A percentile compares a stretch with the other conserved stretches of the same genome.
Evolutionary conservation across 164 flowering plant genomes (phyloP).

Genomic region (Aristolochia californica): DNA sequence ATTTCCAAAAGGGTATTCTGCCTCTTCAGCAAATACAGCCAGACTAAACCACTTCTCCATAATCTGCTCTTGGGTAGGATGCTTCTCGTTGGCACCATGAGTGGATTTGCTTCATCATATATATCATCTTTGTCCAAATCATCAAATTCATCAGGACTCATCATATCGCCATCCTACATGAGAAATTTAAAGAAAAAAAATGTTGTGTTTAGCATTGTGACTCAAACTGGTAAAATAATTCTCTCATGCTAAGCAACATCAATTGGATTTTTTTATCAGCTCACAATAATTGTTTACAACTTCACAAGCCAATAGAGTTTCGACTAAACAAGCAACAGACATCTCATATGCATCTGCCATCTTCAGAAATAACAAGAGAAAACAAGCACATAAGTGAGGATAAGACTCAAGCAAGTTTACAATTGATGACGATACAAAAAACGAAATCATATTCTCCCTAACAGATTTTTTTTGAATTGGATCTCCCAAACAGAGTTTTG

Average conservation of each 20-base stretch:
- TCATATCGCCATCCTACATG: constrained; percentile 36
- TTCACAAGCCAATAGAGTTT: too few relatives aligned
- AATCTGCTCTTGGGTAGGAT: constrained; percentile 55
- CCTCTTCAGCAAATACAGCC: constrained; percentile 69
- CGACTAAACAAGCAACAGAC: too few relatives aligned
- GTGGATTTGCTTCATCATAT: constrained; percentile 68
- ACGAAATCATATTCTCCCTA: not conserved
- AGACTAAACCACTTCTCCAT: constrained; percentile 77
- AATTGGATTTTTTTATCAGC: too few relatives aligned
- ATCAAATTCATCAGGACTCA: not conserved
- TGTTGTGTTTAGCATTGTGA: too few relatives aligned
- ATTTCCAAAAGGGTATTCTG: constrained; percentile 32
- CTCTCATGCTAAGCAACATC: too few relatives aligned
- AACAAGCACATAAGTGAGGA: not conserved
- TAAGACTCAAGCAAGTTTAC: too few relatives aligned
- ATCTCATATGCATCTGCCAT: constrained; percentile 70
- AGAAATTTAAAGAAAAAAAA: too few relatives aligned
- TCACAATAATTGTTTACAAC: too few relatives aligned
- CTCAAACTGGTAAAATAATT: too few relatives aligned
- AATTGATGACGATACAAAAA: too few relatives aligned
- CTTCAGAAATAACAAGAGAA: constrained; percentile 24
- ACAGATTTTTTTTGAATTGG: too few relatives aligned
- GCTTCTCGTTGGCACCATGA: constrained; percentile 55
- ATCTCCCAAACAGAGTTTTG: too few relatives aligned
- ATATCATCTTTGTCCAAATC: constrained; percentile 59